Base-by-base conservation (phyloP, 1,284 basidiomycete species). In the Sparassis latifolia region DNA sequence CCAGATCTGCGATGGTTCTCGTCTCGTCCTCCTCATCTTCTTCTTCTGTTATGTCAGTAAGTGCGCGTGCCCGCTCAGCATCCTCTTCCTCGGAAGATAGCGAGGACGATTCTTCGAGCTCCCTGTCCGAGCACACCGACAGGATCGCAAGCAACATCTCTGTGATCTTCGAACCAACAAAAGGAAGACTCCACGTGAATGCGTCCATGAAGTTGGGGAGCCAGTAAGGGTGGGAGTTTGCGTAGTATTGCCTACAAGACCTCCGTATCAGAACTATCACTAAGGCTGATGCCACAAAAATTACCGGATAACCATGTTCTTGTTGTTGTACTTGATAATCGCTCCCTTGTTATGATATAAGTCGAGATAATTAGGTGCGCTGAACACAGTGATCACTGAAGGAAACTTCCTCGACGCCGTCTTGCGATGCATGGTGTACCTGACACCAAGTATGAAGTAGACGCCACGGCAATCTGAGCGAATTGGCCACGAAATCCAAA, bases 121-220 rank as follows among this genome's bases (percentile, higher is more conserved):
- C 97, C 66, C 98, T 94, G 62, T 92, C 86, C 56, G 89, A 91
- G 72, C 96, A 99, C 54, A 93, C 89, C 63, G 90, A 89, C 44
- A 99, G 77, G 57, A 99, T 91, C 9, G 94, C 92, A 47, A 99
- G 86, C 35, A 99, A 75, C 96, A 98, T 98, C 66, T 99, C 96
- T 83, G 58, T 65, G 92, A 93, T 98, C 75, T 99, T 99, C 53
- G 93, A 85, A 42, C 96, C 96, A 5, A 99, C 96, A 64, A 99
- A 99, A 0, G 96, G 97, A 57, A 99, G 72, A 72, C 89, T 92
- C 97, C 97, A 99, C 2, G 96, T 98, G 68, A 99, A 99, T 33
- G 92, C 96, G 68, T 99, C 93, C 91, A 98, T 97, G 62, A 98
- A 97, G 71, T 98, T 99, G 3, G 96, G 96, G 39, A 99, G 74